Evolutionary conservation across 78 protist genomes (phyloP).

Genomic region (Dictyostelium discoideum): DNA sequence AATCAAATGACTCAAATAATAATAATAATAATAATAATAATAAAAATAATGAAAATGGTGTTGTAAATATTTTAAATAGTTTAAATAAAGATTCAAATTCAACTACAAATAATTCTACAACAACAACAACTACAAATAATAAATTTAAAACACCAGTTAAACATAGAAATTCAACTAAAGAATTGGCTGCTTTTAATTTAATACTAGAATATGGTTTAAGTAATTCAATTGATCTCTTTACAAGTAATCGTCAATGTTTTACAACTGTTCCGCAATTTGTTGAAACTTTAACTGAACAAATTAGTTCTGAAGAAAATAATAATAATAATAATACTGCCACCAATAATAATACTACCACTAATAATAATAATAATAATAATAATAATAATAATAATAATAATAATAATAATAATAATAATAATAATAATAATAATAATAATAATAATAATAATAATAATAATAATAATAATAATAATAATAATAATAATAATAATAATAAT

Average conservation of each 20-base stretch:
- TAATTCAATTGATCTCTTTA: slow-evolving; percentile 46
- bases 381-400: background rate
- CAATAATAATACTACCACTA: background rate
- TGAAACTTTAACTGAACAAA: slow-evolving; percentile 62
- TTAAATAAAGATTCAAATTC: background rate
- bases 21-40: background rate
- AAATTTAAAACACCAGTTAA: slow-evolving; percentile 62
- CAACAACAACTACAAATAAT: background rate
- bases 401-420: background rate
- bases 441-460: background rate
- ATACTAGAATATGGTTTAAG: slow-evolving; percentile 48
- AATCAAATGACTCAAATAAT: background rate
- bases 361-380: background rate
- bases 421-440: background rate
- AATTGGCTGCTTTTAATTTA: slow-evolving; percentile 55
- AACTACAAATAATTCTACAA: background rate
- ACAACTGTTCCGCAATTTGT: slow-evolving; percentile 54
- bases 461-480: background rate
- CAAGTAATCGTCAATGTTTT: background rate
- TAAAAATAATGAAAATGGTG: background rate
- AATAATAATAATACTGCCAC: background rate
- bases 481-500: background rate
- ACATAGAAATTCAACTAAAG: slow-evolving; percentile 71
- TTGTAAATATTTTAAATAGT: background rate
- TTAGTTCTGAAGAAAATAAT: slow-evolving; percentile 7